Conservation (phyloP, 805 yeast species). For the Wickerhamiella siamensis region DNA sequence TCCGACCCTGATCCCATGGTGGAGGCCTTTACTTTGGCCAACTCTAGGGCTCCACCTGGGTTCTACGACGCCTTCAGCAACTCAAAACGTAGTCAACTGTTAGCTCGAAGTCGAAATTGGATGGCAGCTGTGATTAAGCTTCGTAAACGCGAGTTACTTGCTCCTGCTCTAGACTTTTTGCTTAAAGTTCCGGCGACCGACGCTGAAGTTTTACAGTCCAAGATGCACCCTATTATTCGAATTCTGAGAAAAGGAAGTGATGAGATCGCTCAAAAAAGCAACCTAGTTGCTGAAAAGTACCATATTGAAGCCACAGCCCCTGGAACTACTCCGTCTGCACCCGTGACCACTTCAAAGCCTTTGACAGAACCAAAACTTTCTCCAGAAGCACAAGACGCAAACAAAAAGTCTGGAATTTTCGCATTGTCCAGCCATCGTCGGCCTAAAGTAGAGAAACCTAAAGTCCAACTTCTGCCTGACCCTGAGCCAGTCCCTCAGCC, state of each 20-base stretch:
- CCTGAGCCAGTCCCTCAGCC: not conserved
- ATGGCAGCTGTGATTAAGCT: constrained; percentile 10
- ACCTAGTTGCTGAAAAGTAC: not conserved
- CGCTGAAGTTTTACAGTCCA: constrained; percentile 6
- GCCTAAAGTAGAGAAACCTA: not conserved
- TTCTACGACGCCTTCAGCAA: constrained; percentile 3
- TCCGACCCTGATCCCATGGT: constrained; percentile 13
- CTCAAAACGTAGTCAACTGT: constrained; percentile 1
- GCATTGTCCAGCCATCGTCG: not conserved
- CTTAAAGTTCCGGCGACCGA: constrained; percentile 5
- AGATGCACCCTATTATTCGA: constrained; percentile 5
- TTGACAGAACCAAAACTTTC: not conserved
- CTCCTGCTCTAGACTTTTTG: constrained; percentile 9
- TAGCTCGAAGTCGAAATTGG: constrained; percentile 15
- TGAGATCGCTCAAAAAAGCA: constrained; percentile 6
- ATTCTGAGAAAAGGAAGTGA: not conserved
- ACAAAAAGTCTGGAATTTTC: not conserved
- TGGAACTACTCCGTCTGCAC: not conserved
- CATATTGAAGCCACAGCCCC: not conserved
- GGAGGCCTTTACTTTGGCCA: constrained; percentile 5
- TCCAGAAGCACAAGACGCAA: not conserved
- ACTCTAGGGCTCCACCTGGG: constrained; percentile 4
- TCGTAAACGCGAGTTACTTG: constrained; percentile 2
- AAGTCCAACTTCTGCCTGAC: not conserved
- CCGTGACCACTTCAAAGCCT: not conserved